Evolutionary conservation across 2,329 filamentous ascomycete genomes (phyloP), one percentile per base, ranked within the genome.

Genomic region (Penicillium hordei): DNA sequence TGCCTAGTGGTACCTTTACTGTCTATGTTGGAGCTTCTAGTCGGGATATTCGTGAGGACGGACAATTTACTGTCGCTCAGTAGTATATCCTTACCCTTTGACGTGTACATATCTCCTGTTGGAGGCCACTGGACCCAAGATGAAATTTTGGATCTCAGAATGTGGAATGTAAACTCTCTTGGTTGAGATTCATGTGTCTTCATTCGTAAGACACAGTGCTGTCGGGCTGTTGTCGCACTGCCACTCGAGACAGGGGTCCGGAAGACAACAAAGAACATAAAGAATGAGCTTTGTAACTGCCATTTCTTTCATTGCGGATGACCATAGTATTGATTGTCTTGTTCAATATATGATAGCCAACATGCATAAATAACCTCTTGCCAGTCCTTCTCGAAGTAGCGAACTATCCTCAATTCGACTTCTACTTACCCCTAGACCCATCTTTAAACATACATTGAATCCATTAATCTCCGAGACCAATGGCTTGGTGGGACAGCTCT

Each of bases 11-110:
- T 3, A 51, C 48, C 0, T 70, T 68, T 44, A 53, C 10, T n/a
- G 60, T 71, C 1, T 59, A 61, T 48, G 63, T 66, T 40, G 70
- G 70, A 19, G 57, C 44, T 25, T 68, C 64, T 8, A 61, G 58
- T 36, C 39, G 58, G 12, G 66, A 70, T 59, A 62, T 69, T 45
- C 61, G 61, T 4, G 34, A 44, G 9, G 12, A 59, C 15, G 53
- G 44, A 1, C 29, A 42, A 9, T 64, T 64, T 31, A 40, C 34
- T 44, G 52, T 59, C 15, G 2, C 19, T 25, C 5, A 48, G 21
- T 48, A 8, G 15, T 34, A 25, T 36, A 6, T n/a, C 8, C 3
- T 5, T 27, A n/a, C 13, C 3, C 8, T 19, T 46, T 34, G 27
- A 19, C 5, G 0, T 43, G 46, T 51, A 50, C 3, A 50, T 50